Evolutionary conservation across 176 grass and related monocot genomes (phyloP), one percentile per base, ranked within the genome.

Genomic region (Dactylis glomerata): DNA sequence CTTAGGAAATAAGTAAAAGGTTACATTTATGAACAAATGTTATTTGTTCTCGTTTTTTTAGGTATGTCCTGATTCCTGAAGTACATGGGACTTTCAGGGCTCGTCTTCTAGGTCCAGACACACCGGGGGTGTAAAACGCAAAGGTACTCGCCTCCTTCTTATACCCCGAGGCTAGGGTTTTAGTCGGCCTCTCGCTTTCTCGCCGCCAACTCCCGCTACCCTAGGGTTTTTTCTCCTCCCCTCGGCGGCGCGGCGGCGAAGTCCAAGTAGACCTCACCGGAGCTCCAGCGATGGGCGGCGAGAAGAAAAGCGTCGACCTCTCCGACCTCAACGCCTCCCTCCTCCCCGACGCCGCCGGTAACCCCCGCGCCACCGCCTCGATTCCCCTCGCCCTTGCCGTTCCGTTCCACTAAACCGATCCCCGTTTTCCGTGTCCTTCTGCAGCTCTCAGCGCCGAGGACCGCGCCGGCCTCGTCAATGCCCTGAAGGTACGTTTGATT

Each of bases 361-460:
- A 84, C 22, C 47, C 9, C 58, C 57, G 11, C 12, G 2, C 67
- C 17, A 5, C 65, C 17, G 45, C 32, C 27, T 61, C 81, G 1
- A 11, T 24, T 23, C 20, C 34, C 66, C 36, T 20, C 1, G 3
- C 26, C 26, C 15, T 49, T 0, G 42, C 59, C 19, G 51, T 42
- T 13, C 22, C 2, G 4, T 32, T 1, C 31, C 47, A 66, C 16
- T 81, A 78, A 87, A 87, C 31, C 64, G 76, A 87, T 81, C 50
- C 19, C 19, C 31, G 2, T 9, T 79, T 76, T 36, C 68, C 49
- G 13, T 2, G 19, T 55, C 81, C 83, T 82, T 33, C 13, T 76
- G 15, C 82, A 94, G 92, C 87, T 42, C 84, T 94, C 85, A 92
- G 87, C 73, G 80, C 83, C 42, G 85, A 92, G 66, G 94, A 97